Evolutionary conservation across 2,329 filamentous ascomycete genomes (phyloP).

Genomic region (Nothophoma quercina): DNA sequence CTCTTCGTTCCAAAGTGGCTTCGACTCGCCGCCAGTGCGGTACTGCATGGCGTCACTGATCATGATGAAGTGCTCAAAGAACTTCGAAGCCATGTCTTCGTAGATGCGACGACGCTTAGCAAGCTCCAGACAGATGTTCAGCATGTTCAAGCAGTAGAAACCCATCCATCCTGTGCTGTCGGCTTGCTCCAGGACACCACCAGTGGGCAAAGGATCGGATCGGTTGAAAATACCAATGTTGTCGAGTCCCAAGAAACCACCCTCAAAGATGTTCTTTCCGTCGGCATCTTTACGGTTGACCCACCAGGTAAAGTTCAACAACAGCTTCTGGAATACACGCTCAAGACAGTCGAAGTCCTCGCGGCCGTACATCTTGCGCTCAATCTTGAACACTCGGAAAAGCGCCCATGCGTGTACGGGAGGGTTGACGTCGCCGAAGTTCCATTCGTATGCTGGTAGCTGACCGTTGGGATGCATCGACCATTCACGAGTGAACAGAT

Average conservation of each 20-base stretch:
- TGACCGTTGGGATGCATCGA: conserved; percentile 99
- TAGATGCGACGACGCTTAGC: conserved; percentile 95
- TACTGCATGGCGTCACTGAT: conserved; percentile 95
- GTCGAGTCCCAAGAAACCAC: conserved; percentile 92
- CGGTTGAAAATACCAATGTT: conserved; percentile 98
- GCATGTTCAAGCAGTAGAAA: conserved; percentile 95
- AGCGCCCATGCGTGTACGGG: conserved; percentile 96
- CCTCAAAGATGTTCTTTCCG: conserved; percentile 97
- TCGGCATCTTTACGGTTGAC: conserved; percentile 95
- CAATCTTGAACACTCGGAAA: conserved; percentile 97
- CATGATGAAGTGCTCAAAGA: conserved; percentile 98
- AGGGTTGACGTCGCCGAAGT: conserved; percentile 96
- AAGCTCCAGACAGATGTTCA: conserved; percentile 94
- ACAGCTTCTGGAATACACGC: conserved; percentile 92
- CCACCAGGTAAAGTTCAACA: conserved; percentile 99
- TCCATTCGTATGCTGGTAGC: conserved; percentile 93
- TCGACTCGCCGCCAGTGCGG: conserved; percentile 72
- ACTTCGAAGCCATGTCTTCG: conserved; percentile 96
- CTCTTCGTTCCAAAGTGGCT: conserved; percentile 94
- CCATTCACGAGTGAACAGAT: conserved; percentile 96
- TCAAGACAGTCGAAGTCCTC: conserved; percentile 96
- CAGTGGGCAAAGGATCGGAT: conserved; percentile 91
- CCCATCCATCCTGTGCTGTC: conserved; percentile 99
- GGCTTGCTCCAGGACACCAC: conserved; percentile 91
- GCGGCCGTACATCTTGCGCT: conserved; percentile 94